Evolutionary conservation across 2,329 filamentous ascomycete species (phyloP), one percentile per base, ranked within the genome.

Genomic region (Coniella lustricola): DNA sequence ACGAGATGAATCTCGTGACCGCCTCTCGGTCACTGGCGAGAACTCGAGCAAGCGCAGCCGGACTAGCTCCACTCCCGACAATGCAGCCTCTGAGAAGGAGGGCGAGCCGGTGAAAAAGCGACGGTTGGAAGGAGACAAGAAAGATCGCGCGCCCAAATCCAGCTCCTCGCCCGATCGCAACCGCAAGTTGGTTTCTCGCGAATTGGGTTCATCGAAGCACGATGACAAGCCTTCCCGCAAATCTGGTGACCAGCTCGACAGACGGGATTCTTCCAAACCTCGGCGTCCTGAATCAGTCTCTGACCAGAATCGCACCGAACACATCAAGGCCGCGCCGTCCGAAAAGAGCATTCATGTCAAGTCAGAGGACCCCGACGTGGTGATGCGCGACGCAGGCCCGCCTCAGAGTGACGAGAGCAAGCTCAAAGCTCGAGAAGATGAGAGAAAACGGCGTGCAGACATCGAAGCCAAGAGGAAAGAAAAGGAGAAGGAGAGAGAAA

Each of bases 331-430:
- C 2, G 60, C 57, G 9, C 59, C 65, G 2, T 63, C 64, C 3
- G 76, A 78, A 35, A 75, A 73, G 56, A 72, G 67, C 47, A 76
- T 79, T n/a, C 72, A 73, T 41, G 75, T 81, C 35, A 79, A 79
- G 55, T 74, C 74, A 0, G 77, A 81, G 52, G 76, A 80, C 47
- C 60, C 66, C 2, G 78, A 81, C 47, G 60, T 77, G 8, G 75
- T 77, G 17, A 81, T 81, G 77, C 66, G 64, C 2, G 77, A 81
- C 53, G 70, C 67, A 2, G 64, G 54, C 31, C 47, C 55, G 34
- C 42, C 52, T 4, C 52, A 48, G 3, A 62, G 62, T 8, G 54
- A 60, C 58, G 55, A 61, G 55, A 17, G 52, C 53, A 35, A 50
- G 54, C 44, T 49, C 13, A 39, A 55, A 46, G 50, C 52, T 35